Conservation (phyloP, 1,139 yeast species). For the Yamadazyma jaroonii region DNA sequence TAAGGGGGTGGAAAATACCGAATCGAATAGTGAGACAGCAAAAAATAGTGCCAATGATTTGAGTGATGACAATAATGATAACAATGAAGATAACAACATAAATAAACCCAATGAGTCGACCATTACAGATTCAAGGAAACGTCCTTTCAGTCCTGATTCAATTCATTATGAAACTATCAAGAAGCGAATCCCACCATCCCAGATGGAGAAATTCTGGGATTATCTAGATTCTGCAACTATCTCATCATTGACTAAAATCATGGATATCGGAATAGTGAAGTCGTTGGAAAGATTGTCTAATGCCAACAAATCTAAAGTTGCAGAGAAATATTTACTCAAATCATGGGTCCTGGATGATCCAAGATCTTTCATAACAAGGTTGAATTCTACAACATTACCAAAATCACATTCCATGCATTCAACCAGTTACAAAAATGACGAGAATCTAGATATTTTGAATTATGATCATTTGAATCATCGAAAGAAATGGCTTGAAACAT, state of each 20-base stretch:
- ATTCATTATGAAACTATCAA: conserved; percentile 16
- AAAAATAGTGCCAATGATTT: background rate
- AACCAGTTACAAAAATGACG: conserved; percentile 14
- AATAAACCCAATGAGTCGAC: background rate
- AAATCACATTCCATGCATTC: conserved; percentile 20
- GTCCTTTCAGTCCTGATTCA: conserved; percentile 15
- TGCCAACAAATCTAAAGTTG: conserved; percentile 21
- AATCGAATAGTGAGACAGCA: background rate
- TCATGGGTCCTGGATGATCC: conserved; percentile 26
- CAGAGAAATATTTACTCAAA: conserved; percentile 27
- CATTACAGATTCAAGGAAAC: background rate
- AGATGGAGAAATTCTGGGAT: conserved; percentile 37
- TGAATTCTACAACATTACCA: conserved; percentile 36
- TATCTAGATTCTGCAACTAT: conserved; percentile 21
- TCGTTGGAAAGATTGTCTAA: conserved; percentile 25
- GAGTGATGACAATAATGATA: background rate
- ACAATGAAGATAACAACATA: background rate
- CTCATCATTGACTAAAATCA: conserved; percentile 25
- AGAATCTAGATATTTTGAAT: conserved; percentile 22
- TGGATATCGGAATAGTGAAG: conserved; percentile 28
- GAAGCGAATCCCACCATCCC: conserved; percentile 25
- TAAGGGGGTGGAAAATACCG: no score
- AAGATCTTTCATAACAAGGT: conserved; percentile 31
- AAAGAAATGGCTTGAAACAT: conserved; percentile 34
- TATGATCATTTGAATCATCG: conserved; percentile 30